phyloP scores from a whole-genome alignment of 2,329 filamentous ascomycete genomes.

The Curvularia eragrostidis region DNA sequence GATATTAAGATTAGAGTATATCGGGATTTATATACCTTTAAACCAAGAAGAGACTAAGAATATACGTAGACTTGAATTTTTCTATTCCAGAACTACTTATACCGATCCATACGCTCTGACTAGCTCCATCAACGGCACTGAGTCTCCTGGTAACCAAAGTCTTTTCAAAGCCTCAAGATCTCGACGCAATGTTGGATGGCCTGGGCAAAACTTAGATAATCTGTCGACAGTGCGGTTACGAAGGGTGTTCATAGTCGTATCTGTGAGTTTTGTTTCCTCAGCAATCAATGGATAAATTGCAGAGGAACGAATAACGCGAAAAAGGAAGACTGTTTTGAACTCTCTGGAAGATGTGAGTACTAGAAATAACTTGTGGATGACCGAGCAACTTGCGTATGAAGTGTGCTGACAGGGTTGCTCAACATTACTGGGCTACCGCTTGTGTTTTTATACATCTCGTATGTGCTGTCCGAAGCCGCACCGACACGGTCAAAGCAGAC shows the following conservation, averaged over 20 bases:
- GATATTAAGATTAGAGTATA: background rate
- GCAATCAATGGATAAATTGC: background rate
- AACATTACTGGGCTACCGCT: background rate
- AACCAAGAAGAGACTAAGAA: background rate
- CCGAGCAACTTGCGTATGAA: background rate
- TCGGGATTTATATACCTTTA: background rate
- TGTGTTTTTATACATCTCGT: background rate
- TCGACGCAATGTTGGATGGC: background rate
- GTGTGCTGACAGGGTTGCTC: background rate
- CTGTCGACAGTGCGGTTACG: background rate
- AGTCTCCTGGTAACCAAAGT: background rate
- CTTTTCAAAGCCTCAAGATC: background rate
- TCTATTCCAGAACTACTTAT: background rate
- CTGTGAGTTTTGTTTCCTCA: background rate
- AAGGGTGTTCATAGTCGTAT: background rate
- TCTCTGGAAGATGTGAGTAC: slow-evolving; percentile 1
- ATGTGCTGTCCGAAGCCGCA: background rate
- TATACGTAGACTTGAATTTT: background rate
- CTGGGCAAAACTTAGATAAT: background rate
- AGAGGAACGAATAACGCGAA: background rate
- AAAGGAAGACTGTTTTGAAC: slow-evolving; percentile 1
- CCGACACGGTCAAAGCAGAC: background rate
- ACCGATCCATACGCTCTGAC: background rate
- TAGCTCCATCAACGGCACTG: background rate
- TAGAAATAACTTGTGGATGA: background rate